A percentile compares a stretch with the other conserved stretches of the same genome.
Conservation (phyloP, 2,329 filamentous ascomycete genomes). For the Epichloe scottii region DNA sequence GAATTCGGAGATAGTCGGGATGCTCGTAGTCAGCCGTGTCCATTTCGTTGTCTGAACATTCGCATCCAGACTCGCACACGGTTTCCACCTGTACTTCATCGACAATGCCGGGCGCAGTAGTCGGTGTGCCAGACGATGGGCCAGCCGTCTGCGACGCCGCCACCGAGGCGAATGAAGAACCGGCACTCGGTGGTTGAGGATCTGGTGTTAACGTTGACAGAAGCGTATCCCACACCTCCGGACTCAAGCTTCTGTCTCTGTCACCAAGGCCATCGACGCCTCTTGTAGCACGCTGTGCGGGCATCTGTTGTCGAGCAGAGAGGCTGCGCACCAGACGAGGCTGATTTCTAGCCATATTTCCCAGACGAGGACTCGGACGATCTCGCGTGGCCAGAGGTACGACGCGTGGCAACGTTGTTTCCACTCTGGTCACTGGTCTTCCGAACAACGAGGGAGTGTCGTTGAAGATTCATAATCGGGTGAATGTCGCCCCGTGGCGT, state of each 20-base stretch:
- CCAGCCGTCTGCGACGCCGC: constrained; percentile 28
- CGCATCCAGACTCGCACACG: constrained; percentile 39
- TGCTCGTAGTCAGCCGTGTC: constrained; percentile 36
- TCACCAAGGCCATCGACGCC: constrained; percentile 66
- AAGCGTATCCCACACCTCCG: constrained; percentile 70
- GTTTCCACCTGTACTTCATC: constrained; percentile 26
- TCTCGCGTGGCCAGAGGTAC: neutral
- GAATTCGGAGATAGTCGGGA: constrained; percentile 7
- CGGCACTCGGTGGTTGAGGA: constrained; percentile 63
- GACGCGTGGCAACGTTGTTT: neutral
- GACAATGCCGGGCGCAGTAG: constrained; percentile 20
- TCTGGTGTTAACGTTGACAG: constrained; percentile 71
- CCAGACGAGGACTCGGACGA: neutral
- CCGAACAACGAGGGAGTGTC: neutral
- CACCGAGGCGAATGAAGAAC: constrained; percentile 70
- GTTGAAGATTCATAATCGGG: neutral
- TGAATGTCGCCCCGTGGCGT: neutral
- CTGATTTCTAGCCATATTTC: neutral
- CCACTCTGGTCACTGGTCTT: neutral
- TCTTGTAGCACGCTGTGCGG: constrained; percentile 3
- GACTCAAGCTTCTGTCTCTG: constrained; percentile 70
- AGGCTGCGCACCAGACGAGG: neutral
- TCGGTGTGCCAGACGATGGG: constrained; percentile 30
- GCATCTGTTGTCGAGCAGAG: constrained; percentile 1
- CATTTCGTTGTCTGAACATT: constrained; percentile 43